These are phyloP conservation scores for Trypethelium eluteriae DNA, from an alignment of 495 filamentous ascomycete species.

Conservation along the genomic window DNA sequence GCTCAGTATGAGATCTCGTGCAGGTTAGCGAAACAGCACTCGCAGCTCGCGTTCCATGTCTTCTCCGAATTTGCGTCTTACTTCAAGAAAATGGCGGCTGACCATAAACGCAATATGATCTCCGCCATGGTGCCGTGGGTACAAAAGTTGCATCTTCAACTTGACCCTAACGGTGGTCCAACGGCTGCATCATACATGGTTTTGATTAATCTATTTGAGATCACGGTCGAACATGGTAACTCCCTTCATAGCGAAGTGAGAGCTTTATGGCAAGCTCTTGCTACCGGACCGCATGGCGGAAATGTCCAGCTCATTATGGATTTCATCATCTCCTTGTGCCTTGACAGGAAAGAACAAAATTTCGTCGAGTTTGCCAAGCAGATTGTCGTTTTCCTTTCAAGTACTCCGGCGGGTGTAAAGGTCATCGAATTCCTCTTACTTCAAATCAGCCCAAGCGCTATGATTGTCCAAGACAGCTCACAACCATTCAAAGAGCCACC, in stretches of 20 bases:
- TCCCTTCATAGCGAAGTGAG: slow-evolving; percentile 92
- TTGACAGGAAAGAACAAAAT: slow-evolving; percentile 91
- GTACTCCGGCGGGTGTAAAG: slow-evolving; percentile 81
- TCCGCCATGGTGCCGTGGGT: slow-evolving; percentile 94
- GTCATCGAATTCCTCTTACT: slow-evolving; percentile 89
- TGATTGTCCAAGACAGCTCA: slow-evolving; percentile 72
- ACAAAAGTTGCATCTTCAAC: slow-evolving; percentile 81
- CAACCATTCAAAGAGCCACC: slow-evolving; percentile 63
- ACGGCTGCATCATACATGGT: slow-evolving; percentile 90
- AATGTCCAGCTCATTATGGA: slow-evolving; percentile 92
- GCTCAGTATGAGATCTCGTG: slow-evolving; percentile 96
- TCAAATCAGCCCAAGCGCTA: slow-evolving; percentile 81
- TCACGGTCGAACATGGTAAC: slow-evolving; percentile 84
- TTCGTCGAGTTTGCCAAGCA: slow-evolving; percentile 97
- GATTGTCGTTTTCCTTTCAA: slow-evolving; percentile 89
- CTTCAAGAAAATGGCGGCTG: slow-evolving; percentile 74
- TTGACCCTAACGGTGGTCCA: slow-evolving; percentile 90
- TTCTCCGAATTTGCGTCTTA: slow-evolving; percentile 91
- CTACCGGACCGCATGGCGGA: slow-evolving; percentile 86
- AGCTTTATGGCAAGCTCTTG: slow-evolving; percentile 92
- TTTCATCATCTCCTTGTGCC: slow-evolving; percentile 86
- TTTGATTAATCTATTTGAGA: slow-evolving; percentile 89
- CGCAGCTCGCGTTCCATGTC: slow-evolving; percentile 80
- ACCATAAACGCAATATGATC: slow-evolving; percentile 85
- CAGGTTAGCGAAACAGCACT: slow-evolving; percentile 76